Evolutionary conservation across 495 filamentous ascomycete genomes (phyloP).

Genomic region (Hyaloscypha hepaticicola): DNA sequence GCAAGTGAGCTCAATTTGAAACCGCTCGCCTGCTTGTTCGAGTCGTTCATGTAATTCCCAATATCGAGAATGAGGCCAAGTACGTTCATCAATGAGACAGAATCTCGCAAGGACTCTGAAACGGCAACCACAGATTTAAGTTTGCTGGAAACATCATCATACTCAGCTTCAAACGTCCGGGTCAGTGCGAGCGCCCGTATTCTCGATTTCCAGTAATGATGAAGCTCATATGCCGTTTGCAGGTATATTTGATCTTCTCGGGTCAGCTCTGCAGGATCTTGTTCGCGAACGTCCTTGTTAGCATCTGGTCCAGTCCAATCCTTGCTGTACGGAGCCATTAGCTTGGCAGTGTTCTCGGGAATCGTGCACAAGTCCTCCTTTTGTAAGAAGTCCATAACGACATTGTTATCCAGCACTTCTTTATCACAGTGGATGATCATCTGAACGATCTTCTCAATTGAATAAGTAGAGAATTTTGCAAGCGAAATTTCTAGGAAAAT

Average conservation of each 20-base stretch:
- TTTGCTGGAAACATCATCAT: slow-evolving; percentile 83
- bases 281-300: slow-evolving; percentile 73
- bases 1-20: slow-evolving; percentile 98
- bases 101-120: slow-evolving; percentile 86
- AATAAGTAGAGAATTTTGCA: slow-evolving; percentile 79
- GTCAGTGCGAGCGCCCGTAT: slow-evolving; percentile 90
- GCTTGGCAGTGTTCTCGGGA: slow-evolving; percentile 84
- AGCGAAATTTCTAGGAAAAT: slow-evolving; percentile 71
- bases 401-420: slow-evolving; percentile 85
- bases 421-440: slow-evolving; percentile 95
- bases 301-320: slow-evolving; percentile 95
- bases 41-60: slow-evolving; percentile 99
- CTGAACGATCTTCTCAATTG: slow-evolving; percentile 79
- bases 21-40: slow-evolving; percentile 95
- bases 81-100: slow-evolving; percentile 90
- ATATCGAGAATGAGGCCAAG: slow-evolving; percentile 95
- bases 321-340: slow-evolving; percentile 90
- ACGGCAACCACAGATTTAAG: slow-evolving; percentile 79
- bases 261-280: slow-evolving; percentile 85
- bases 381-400: slow-evolving; percentile 97
- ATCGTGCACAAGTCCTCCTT: slow-evolving; percentile 89
- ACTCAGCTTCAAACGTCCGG: slow-evolving; percentile 80
- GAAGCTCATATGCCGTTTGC: slow-evolving; percentile 88
- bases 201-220: slow-evolving; percentile 98
- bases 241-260: slow-evolving; percentile 94